Evolutionary conservation across 1,139 yeast genomes (phyloP).

Genomic region (Candida sp.): DNA sequence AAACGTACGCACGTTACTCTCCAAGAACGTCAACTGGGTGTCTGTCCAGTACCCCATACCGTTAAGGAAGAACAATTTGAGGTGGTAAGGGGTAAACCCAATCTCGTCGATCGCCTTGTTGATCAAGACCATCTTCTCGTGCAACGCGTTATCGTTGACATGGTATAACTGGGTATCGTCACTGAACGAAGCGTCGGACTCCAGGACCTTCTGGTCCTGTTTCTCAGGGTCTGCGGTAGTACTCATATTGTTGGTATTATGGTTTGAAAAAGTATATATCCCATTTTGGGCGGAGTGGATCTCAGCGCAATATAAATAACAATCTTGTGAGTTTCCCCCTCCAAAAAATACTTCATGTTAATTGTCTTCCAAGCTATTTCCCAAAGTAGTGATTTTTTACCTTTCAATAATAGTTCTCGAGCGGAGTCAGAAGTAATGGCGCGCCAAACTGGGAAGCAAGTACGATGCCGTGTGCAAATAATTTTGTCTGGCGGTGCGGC

Average conservation of each 20-base stretch:
- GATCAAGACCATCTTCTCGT: conserved; percentile 30
- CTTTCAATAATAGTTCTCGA: no score
- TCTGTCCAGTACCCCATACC: conserved; percentile 73
- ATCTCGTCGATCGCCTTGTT: conserved; percentile 39
- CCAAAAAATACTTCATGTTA: not conserved
- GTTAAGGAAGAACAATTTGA: conserved; percentile 43
- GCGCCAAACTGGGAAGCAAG: no score
- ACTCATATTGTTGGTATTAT: not conserved
- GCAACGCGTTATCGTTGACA: conserved; percentile 24
- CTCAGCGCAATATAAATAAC: not conserved
- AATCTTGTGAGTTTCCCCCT: not conserved
- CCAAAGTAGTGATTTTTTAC: not conserved
- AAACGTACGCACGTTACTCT: conserved; percentile 38
- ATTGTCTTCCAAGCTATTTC: not conserved
- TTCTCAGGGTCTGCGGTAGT: conserved; percentile 7
- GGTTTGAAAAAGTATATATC: not conserved
- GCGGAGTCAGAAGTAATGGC: not conserved
- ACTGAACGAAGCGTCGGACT: not conserved
- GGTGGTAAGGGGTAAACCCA: conserved; percentile 39
- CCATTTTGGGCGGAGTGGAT: not conserved
- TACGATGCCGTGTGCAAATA: not conserved
- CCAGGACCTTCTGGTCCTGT: conserved; percentile 2
- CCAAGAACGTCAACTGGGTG: conserved; percentile 54
- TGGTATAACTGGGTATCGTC: conserved; percentile 20
- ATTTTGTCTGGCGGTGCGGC: not conserved